Base-by-base conservation (phyloP, 768 basidiomycete genomes). In the Boletus speciosus region DNA sequence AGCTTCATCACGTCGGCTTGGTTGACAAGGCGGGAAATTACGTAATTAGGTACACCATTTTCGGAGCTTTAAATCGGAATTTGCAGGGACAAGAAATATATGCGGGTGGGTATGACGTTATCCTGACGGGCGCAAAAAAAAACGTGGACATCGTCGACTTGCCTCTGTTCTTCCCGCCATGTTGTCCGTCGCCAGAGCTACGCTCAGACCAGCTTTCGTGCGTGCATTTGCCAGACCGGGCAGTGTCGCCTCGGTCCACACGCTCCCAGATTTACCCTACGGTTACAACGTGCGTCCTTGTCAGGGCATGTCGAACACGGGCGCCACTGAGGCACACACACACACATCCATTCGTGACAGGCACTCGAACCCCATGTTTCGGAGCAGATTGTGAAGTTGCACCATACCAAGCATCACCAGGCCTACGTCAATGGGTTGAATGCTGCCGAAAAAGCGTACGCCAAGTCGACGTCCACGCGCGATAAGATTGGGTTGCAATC, bases 341-440 rank as follows among this genome's bases (percentile, higher is more conserved):
- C 15, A 21, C 9, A 31, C 10, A 32, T 12, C 1, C 40, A 31
- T 25, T 7, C 16, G 16, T n/a, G n/a, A 49, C 41, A 88, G 86
- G 91, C 93, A 10, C 85, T 98, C 60, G 94, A 98, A 74, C 96
- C 96, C 10, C 80, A 86, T 65, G 95, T 99, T 71, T 89, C 89
- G 2, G 79, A 83, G 61, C 81, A 94, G 68, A 98, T 99, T 58
- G 98, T 98, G 95, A 84, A 79, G 51, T 76, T 98, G 53, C 96
- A 97, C 67, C 94, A 98, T 74, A 78, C 80, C 54, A 93, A 93
- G 78, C 93, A 95, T 63, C 89, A 92, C 67, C 88, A 93, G 74
- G 81, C 88, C 16, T 99, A 99, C 71, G 95, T 99, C 38, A 93
- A 86, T 62, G 94, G 93, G 11, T 79, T 98, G 54, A 99, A 99